Conservation (phyloP, 371 early-diverging fungal species). For the Mortierella sp. region DNA sequence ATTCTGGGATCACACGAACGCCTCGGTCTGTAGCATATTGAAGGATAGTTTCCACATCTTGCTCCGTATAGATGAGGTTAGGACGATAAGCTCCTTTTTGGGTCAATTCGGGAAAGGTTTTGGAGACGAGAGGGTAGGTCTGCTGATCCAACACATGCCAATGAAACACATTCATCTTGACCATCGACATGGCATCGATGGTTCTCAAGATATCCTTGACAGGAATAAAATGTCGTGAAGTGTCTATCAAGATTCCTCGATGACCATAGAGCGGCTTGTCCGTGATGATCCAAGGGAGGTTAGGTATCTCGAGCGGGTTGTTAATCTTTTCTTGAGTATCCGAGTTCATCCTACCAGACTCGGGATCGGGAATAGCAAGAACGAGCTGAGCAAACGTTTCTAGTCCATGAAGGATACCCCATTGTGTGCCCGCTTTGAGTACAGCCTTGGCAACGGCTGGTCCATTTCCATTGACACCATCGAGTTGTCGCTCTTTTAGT, state of each 20-base stretch:
- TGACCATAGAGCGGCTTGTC: conserved; percentile 76
- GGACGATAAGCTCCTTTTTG: conserved; percentile 73
- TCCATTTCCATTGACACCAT: no score
- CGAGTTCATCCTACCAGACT: conserved; percentile 8
- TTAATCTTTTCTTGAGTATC: background rate
- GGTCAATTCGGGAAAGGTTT: conserved; percentile 65
- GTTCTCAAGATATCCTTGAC: conserved; percentile 71
- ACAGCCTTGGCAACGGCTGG: conserved; percentile 29
- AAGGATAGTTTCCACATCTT: conserved; percentile 69
- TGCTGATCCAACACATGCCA: conserved; percentile 88
- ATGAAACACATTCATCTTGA: conserved; percentile 87
- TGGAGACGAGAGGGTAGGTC: conserved; percentile 73
- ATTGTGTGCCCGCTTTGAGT: conserved; percentile 70
- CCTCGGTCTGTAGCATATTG: conserved; percentile 73
- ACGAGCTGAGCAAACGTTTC: conserved; percentile 82
- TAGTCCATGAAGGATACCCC: conserved; percentile 80
- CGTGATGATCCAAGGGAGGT: conserved; percentile 67
- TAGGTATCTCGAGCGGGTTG: conserved; percentile 36
- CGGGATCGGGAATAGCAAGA: conserved; percentile 25
- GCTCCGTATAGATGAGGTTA: conserved; percentile 60
- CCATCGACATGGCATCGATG: conserved; percentile 79
- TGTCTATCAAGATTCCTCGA: conserved; percentile 84
- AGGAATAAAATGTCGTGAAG: conserved; percentile 78
- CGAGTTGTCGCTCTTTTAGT: no score
- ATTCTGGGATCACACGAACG: conserved; percentile 80